phyloP scores from a whole-genome alignment of 208 protist genomes.

The Leishmania turanica region DNA sequence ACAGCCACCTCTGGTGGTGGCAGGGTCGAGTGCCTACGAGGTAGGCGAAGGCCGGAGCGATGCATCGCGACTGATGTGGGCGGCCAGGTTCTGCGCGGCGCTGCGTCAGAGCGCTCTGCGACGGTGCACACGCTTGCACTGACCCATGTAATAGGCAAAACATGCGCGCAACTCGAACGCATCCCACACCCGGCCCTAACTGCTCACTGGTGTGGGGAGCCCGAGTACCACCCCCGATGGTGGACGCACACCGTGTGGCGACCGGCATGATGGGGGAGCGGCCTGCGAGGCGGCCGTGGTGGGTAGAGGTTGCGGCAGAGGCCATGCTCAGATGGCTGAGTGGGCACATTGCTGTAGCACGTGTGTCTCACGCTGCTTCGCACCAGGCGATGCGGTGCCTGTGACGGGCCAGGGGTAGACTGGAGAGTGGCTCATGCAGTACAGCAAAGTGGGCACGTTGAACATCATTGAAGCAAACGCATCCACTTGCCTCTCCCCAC shows the following conservation, averaged over 20 bases:
- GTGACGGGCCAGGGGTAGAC: background rate
- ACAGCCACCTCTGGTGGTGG: background rate
- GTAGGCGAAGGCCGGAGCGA: background rate
- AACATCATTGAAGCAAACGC: background rate
- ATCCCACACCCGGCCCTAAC: background rate
- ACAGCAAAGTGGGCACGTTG: background rate
- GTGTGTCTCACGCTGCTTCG: background rate
- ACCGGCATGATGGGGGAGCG: background rate
- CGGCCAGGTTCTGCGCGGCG: background rate
- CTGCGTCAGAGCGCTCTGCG: background rate
- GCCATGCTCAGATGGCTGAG: background rate
- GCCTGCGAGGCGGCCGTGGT: background rate
- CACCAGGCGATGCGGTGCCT: background rate
- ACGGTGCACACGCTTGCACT: background rate
- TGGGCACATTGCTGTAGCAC: background rate
- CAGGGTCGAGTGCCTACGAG: background rate
- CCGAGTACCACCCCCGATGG: background rate
- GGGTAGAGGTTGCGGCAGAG: background rate
- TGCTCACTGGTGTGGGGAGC: background rate
- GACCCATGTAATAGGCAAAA: background rate
- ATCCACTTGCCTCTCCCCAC: background rate
- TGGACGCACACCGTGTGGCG: background rate
- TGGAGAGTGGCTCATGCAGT: background rate
- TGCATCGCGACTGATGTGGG: background rate
- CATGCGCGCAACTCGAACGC: background rate